These are phyloP conservation scores for Niveomyces coronatus DNA, from an alignment of 2,329 filamentous ascomycete species.

Conservation along the genomic window DNA sequence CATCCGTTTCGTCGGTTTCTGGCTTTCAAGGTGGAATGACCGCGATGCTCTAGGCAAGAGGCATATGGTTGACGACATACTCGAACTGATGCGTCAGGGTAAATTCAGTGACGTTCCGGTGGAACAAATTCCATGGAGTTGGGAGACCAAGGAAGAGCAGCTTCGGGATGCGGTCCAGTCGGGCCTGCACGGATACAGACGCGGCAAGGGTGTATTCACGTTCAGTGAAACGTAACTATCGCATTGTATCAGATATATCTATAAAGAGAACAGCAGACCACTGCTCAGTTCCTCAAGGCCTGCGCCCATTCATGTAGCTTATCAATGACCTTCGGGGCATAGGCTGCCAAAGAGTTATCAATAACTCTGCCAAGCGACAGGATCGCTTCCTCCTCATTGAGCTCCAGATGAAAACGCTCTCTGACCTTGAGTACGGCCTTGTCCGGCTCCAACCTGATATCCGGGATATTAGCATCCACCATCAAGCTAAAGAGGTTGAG, in stretches of 20 bases:
- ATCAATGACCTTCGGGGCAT: constrained; percentile 91
- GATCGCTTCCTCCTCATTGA: constrained; percentile 87
- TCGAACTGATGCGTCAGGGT: constrained; percentile 62
- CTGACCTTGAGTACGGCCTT: constrained; percentile 92
- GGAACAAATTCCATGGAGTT: constrained; percentile 73
- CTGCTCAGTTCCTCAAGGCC: constrained; percentile 63
- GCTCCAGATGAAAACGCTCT: constrained; percentile 85
- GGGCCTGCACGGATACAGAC: constrained; percentile 72
- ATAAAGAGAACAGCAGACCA: not conserved
- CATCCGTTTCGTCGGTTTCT: constrained; percentile 82
- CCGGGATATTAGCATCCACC: constrained; percentile 95
- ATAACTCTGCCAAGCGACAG: constrained; percentile 81
- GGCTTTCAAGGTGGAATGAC: constrained; percentile 86
- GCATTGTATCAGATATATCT: not conserved
- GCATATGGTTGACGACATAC: constrained; percentile 73
- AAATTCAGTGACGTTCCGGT: constrained; percentile 77
- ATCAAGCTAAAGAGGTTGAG: constrained; percentile 93
- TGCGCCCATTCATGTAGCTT: constrained; percentile 89
- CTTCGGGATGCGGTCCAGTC: constrained; percentile 69
- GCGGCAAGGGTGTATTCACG: constrained; percentile 83
- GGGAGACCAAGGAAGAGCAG: constrained; percentile 61
- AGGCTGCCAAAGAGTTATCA: constrained; percentile 78
- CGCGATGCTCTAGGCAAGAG: constrained; percentile 62
- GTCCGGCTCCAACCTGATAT: constrained; percentile 84
- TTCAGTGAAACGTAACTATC: constrained; percentile 52